Evolutionary conservation across 2,329 filamentous ascomycete species (phyloP), one percentile per base, ranked within the genome.

Genomic region (Fusarium metavorans): DNA sequence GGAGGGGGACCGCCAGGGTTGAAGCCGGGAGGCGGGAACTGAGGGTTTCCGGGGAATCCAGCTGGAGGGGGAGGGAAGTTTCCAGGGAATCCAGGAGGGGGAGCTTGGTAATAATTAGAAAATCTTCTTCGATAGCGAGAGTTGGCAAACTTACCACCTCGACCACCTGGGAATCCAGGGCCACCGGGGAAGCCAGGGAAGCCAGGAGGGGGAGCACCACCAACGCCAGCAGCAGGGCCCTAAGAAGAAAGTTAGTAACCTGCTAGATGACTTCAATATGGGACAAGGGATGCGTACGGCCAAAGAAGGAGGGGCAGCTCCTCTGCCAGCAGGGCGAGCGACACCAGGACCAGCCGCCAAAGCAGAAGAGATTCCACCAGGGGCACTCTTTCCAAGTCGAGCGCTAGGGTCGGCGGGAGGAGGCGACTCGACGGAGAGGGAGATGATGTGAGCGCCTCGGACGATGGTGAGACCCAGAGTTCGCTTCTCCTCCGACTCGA

Each of bases 391-490:
- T 81, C 95, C 97, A 72, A 99, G 90, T 84, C 97, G 91, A 58
- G 96, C 92, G 78, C 95, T 94, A 64, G 97, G 96, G 80, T 99
- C 97, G 79, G 95, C 94, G 11, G 97, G 96, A 56, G 97, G 97
- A 65, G 97, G 96, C 67, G 96, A 97, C 82, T 99, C 97, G 74
- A 98, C 95, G 10, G 96, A 97, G 71, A 97, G 91, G 25, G 95
- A 98, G 73, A 99, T 94, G 73, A 99, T 97, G 78, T 98, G 94
- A 67, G 95, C 95, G 80, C 97, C 97, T 80, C 97, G 95, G 73
- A 99, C 91, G 78, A 99, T 99, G 20, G 94, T 95, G 75, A 99
- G 89, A 67, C 97, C 97, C 39, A 99, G 91, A n/a, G 95, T 97
- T 80, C 97, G 93, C 89, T 98, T 98, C 87, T 98, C 97, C 86